Evolutionary conservation across 345 rosid genomes (phyloP).

Genomic region (Boechera stricta): DNA sequence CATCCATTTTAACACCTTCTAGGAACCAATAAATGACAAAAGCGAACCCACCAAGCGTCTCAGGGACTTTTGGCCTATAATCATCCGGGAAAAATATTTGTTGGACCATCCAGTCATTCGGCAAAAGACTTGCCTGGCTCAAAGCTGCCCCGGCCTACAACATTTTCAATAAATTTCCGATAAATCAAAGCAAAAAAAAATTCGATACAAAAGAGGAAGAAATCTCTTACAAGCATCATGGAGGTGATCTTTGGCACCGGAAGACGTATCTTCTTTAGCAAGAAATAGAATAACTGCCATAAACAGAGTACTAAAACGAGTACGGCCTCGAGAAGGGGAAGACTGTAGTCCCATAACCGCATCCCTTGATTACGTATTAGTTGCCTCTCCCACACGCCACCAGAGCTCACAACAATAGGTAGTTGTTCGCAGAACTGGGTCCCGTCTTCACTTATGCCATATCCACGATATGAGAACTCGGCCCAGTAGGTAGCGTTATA

Average conservation of each 20-base stretch:
- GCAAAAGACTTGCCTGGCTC: constrained; percentile 35
- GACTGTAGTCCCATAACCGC: constrained; percentile 36
- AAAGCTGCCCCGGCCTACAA: constrained; percentile 43
- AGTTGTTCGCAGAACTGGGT: constrained; percentile 26
- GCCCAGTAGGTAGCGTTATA: background rate
- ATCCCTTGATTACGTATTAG: background rate
- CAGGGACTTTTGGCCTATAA: constrained; percentile 33
- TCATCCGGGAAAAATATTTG: constrained; percentile 38
- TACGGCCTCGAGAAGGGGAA: constrained; percentile 37
- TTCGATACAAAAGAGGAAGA: background rate
- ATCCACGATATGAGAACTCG: constrained; percentile 24
- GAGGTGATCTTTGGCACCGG: constrained; percentile 44
- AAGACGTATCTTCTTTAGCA: constrained; percentile 36
- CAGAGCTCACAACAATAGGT: constrained; percentile 16
- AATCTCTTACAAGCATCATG: constrained; percentile 40
- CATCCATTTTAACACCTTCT: constrained; percentile 59
- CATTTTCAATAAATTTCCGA: background rate
- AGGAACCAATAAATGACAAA: constrained; percentile 55
- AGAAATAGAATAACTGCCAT: constrained; percentile 41
- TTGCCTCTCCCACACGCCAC: constrained; percentile 41
- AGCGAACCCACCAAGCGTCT: constrained; percentile 49
- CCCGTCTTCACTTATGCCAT: constrained; percentile 19
- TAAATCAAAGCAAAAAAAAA: background rate
- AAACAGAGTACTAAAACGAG: constrained; percentile 34
- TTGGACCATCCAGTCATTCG: constrained; percentile 32